Evolutionary conservation across 164 flowering plant species (phyloP), one percentile per base, ranked within the genome.

Genomic region (Aristolochia californica): DNA sequence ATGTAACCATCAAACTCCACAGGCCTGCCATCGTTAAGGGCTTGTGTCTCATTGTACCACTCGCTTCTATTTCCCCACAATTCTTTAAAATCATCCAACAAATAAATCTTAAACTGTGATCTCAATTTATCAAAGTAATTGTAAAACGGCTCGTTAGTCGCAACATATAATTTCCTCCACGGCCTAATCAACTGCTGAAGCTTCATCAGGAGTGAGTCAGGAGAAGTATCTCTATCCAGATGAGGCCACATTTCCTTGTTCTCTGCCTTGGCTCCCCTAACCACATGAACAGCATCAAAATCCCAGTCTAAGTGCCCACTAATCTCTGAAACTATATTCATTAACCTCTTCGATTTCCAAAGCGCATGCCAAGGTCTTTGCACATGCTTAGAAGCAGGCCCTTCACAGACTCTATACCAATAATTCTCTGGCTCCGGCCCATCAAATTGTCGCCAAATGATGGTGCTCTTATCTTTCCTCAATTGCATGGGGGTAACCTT

Each of bases 341-440:
- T 89, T 58, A 93, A 62, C 61, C 98, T 75, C 80, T 89, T 93
- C 7, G 98, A 93, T 68, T 93, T 93, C 96, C 97, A 93, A 13
- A 89, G 4, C 4, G 94, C 83, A 30, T 87, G 94, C 98, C 98
- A 93, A 2, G 98, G 96, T 66, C 97, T 75, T 67, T 87, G 81
- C 45, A 93, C 71, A 63, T 80, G 77, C 59, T 83, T 87, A 0
- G 91, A 87, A 54, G 91, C 84, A 51, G 77, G 74, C 20, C 98
- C 96, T 64, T 93, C 96, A 68, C 98, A 93, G 25, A 93, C 97
- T 54, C 97, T 70, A 57, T 87, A 89, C 98, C 98, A 93, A 59
- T 93, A 93, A 64, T 93, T 93, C 43, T 89, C 98, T 0, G 96
- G 95, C 74, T 87, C 94, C 1, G 91, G 94, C 30, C 72, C 82